Conservation (phyloP, 768 basidiomycete genomes). For the Tephrocybe sp. region DNA sequence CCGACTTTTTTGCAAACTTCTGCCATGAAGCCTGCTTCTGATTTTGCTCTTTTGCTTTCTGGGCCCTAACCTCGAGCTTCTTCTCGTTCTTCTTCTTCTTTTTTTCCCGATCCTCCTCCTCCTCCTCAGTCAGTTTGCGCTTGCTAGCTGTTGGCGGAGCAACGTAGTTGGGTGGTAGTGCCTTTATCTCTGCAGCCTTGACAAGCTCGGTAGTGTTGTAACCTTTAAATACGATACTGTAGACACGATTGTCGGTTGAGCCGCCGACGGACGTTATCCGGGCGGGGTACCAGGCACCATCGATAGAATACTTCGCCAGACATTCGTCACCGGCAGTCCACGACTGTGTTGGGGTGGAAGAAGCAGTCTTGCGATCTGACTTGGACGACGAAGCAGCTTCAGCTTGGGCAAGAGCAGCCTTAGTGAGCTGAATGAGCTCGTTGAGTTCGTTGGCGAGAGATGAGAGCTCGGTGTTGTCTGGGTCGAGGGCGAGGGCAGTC, state of each 20-base stretch:
- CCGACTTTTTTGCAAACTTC: slow-evolving; percentile 92
- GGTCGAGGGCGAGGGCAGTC: slow-evolving; percentile 71
- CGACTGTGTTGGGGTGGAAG: slow-evolving; percentile 47
- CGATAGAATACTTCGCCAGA: slow-evolving; percentile 80
- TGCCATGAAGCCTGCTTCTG: slow-evolving; percentile 88
- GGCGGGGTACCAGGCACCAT: slow-evolving; percentile 86
- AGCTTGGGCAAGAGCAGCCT: slow-evolving; percentile 66
- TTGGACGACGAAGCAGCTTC: slow-evolving; percentile 63
- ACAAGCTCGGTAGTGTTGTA: slow-evolving; percentile 91
- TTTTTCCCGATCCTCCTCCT: slow-evolving; percentile 83
- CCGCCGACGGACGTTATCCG: slow-evolving; percentile 85
- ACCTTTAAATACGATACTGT: slow-evolving; percentile 87
- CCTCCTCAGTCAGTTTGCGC: slow-evolving; percentile 73
- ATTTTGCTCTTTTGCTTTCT: slow-evolving; percentile 86
- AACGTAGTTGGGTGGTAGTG: slow-evolving; percentile 58
- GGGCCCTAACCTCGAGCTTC: slow-evolving; percentile 78
- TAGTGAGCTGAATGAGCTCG: slow-evolving; percentile 80
- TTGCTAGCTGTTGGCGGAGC: slow-evolving; percentile 53
- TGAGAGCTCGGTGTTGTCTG: slow-evolving; percentile 67
- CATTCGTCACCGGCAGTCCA: slow-evolving; percentile 86
- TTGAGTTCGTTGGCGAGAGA: slow-evolving; percentile 75
- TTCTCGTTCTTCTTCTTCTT: slow-evolving; percentile 98
- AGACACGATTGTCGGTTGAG: slow-evolving; percentile 76
- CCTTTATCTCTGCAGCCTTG: slow-evolving; percentile 66
- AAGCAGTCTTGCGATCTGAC: slow-evolving; percentile 54